Conservation (phyloP, 805 yeast genomes). For the Suhomyces prunicola region DNA sequence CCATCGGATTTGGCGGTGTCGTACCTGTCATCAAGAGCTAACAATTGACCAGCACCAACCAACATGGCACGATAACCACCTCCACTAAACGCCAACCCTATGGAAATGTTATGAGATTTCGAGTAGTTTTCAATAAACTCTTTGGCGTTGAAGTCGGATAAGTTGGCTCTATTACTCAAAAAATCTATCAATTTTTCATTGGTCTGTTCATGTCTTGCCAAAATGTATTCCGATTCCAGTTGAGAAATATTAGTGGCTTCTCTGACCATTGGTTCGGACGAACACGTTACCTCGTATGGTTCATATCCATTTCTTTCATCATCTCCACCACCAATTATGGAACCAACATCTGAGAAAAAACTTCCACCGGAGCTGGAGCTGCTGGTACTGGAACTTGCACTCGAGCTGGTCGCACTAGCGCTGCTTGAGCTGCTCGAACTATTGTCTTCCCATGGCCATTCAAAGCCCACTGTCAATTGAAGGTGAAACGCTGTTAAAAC, state of each 20-base stretch:
- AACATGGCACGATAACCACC: slow-evolving; percentile 39
- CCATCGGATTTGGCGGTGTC: slow-evolving; percentile 23
- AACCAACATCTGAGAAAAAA: not conserved
- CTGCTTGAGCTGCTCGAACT: not conserved
- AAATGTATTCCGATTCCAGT: slow-evolving; percentile 26
- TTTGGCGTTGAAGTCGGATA: slow-evolving; percentile 32
- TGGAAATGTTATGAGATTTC: slow-evolving; percentile 22
- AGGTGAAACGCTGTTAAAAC: not conserved
- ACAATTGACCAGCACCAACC: slow-evolving; percentile 12
- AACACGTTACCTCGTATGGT: slow-evolving; percentile 31
- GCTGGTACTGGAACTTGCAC: slow-evolving; percentile 6
- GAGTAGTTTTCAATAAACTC: slow-evolving; percentile 22
- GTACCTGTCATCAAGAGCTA: slow-evolving; percentile 10
- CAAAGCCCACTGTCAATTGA: slow-evolving; percentile 8
- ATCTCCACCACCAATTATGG: not conserved
- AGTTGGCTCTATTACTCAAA: slow-evolving; percentile 26
- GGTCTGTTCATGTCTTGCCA: slow-evolving; percentile 24
- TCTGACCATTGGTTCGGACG: slow-evolving; percentile 23
- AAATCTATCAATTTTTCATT: slow-evolving; percentile 28
- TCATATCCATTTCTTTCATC: slow-evolving; percentile 21
- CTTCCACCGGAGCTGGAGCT: slow-evolving; percentile 4
- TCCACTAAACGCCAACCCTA: slow-evolving; percentile 33
- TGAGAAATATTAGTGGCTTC: slow-evolving; percentile 23
- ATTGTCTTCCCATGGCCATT: slow-evolving; percentile 22
- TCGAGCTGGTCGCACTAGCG: not conserved